Base-by-base conservation (phyloP, 2,329 filamentous ascomycete genomes). In the Pseudogymnoascus sp. region DNA sequence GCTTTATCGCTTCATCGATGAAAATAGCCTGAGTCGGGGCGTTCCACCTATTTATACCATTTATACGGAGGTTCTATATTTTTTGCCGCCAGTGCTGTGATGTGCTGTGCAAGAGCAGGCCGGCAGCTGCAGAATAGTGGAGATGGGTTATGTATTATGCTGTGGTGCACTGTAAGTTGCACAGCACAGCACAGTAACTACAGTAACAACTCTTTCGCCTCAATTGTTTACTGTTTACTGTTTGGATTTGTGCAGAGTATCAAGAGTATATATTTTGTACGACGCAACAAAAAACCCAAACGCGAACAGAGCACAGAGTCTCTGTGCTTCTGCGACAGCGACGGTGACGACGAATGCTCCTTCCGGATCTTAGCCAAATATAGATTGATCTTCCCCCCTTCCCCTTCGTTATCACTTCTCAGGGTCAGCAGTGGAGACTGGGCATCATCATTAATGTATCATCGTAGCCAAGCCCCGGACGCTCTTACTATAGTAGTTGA, bases 351-450 rank as follows among this genome's bases (percentile, higher is more conserved):
- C 12, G 45, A 52, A 42, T 13, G 36, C 36, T 52, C 45, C 27
- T 31, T 52, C 27, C 45, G 25, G 27, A 52, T 52, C 45, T 18
- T 52, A 52, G 27, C 45, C 45, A 52, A 52, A 52, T 52, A 52
- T 52, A 52, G 45, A 52, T 52, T 52, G 45, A 52, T 52, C 45
- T 52, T 12, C 45, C 45, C 45, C 45, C 45, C 45, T 52, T 12
- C 45, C 45, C 45, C 45, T 27, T 52, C 45, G 4, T 52, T 52
- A 52, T 52, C 45, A 52, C 45, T 31, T 52, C 45, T 52, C 45
- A 52, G 45, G 45, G 45, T 52, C 45, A 52, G 13, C 15, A n/a
- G 45, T 52, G 45, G 45, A n/a, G 45, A 52, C 45, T 31, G 45
- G 45, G 45, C 45, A 52, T 52, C 45, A 52, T 52, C 25, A 27